A percentile compares a stretch with the other conserved stretches of the same genome.
phyloP scores from a whole-genome alignment of 2,329 filamentous ascomycete genomes.

The Alternaria solani region DNA sequence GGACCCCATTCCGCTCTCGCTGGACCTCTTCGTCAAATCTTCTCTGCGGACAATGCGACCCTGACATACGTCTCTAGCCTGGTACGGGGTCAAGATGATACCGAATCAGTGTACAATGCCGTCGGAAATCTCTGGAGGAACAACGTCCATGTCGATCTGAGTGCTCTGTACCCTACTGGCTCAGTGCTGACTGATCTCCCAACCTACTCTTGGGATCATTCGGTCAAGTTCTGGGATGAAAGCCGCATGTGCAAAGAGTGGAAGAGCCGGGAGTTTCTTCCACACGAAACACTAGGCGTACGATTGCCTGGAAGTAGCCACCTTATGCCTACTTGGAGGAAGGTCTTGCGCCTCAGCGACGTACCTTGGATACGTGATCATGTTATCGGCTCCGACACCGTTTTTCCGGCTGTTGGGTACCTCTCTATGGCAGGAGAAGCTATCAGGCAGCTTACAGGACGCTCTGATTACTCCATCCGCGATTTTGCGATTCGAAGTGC shows the following conservation, averaged over 20 bases:
- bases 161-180: no score
- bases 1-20: constrained; percentile 23
- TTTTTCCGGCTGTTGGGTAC: constrained; percentile 30
- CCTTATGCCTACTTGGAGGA: constrained; percentile 9
- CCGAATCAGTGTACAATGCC: neutral
- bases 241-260: neutral
- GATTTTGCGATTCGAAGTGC: neutral
- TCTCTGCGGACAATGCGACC: neutral
- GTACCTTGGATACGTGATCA: constrained; percentile 58
- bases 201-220: neutral
- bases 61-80: neutral
- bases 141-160: no score
- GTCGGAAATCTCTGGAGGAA: neutral
- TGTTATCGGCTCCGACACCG: constrained; percentile 22
- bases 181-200: neutral
- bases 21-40: constrained; percentile 22
- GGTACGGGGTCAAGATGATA: neutral
- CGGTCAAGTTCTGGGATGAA: neutral
- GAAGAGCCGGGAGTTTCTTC: neutral
- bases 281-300: constrained; percentile 26
- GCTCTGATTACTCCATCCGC: neutral
- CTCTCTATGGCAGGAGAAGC: constrained; percentile 11
- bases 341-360: constrained; percentile 43
- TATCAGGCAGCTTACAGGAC: neutral
- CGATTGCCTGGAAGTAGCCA: neutral